Conservation (phyloP, 257 asterid species). For the Solanum piurae region DNA sequence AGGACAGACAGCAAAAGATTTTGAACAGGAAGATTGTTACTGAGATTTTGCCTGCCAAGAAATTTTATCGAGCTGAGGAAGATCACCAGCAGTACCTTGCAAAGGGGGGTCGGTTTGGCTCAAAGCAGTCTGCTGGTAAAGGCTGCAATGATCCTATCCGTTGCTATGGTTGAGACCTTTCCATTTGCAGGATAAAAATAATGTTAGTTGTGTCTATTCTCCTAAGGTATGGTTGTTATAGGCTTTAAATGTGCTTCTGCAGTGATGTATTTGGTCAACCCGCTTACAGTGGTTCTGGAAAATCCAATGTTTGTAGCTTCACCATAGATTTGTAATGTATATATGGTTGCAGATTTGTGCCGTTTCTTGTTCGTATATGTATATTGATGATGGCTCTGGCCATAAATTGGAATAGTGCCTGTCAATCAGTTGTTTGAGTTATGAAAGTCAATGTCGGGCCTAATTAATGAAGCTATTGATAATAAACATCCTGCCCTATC, state of each 20-base stretch:
- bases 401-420: not conserved
- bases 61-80: slow-evolving; percentile 85
- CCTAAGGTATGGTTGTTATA: not conserved
- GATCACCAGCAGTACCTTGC: slow-evolving; percentile 95
- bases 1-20: slow-evolving; percentile 58
- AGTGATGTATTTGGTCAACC: not conserved
- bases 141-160: slow-evolving; percentile 94
- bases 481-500: not conserved
- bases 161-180: slow-evolving; percentile 56
- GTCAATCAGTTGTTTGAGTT: not conserved
- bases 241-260: not conserved
- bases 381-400: not conserved
- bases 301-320: not conserved
- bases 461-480: not conserved
- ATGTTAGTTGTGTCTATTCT: not conserved
- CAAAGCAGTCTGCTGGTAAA: slow-evolving; percentile 57
- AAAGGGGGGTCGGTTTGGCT: slow-evolving; percentile 88
- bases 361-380: not conserved
- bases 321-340: not conserved
- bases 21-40: slow-evolving; percentile 65
- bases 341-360: not conserved
- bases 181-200: not conserved
- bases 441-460: not conserved
- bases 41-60: slow-evolving; percentile 88
- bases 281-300: not conserved